Base-by-base conservation (phyloP, 495 filamentous ascomycete genomes). In the Durotheca rogersii region DNA sequence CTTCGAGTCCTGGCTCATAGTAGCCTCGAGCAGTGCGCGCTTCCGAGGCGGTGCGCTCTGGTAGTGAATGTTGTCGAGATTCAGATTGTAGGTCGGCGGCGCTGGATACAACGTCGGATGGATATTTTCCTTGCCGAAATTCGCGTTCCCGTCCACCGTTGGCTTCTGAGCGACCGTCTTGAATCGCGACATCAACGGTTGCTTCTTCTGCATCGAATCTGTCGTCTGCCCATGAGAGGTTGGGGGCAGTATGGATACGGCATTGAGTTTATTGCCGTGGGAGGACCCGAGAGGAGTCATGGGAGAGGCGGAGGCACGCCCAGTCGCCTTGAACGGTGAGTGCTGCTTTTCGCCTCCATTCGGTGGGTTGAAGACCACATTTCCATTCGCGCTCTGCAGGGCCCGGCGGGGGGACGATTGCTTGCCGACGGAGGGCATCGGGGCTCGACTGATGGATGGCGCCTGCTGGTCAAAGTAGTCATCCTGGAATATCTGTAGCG, bases 151-250 rank as follows among this genome's bases (percentile, higher is more conserved):
- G 21, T 84, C 84, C 30, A 79, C 78, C 64, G 83, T 83, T 16
- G 88, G 78, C 58, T 82, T 83, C 49, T 86, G 81, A 16, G 81
- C 78, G 56, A 80, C 72, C 18, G 76, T 75, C 64, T 81, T 76
- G 67, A 79, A 79, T 53, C 71, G 70, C n/a, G 75, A 77, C 68
- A 83, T 79, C 30, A 81, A 58, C 6, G 84, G 76, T 16, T 71
- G 67, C 45, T 86, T 89, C 76, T 96, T 96, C 60, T 83, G 72
- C 19, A 87, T 88, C 10, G 90, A 93, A 70, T 93, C 90, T n/a
- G 89, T 95, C 37, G 76, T 75, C 58, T 86, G 86, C 48, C 69
- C 73, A 30, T 80, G 73, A 44, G 76, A 70, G 48, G 69, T 63
- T 14, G 90, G 89, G 3, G 88, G 88, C 40, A 83, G 83, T 67